phyloP scores from a whole-genome alignment of 2,329 filamentous ascomycete genomes.

The Fusarium sp. region DNA sequence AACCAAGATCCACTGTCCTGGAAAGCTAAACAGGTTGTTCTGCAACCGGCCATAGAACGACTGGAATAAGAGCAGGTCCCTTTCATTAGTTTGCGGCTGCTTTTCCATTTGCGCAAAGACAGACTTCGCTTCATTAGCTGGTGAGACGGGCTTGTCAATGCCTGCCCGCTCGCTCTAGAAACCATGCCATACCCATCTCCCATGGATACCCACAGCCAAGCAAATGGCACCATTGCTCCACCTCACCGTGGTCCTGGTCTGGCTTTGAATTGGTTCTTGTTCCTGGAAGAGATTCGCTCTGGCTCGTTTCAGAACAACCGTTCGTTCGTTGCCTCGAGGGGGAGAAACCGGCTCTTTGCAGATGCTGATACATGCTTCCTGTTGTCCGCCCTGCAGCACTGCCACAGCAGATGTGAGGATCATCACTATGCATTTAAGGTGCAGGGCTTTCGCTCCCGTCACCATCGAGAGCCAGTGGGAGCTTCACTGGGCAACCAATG shows the following conservation, averaged over 20 bases:
- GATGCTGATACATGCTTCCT: conserved; percentile 9
- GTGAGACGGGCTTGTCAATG: conserved; percentile 33
- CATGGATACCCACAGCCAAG: conserved; percentile 37
- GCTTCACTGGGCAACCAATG: conserved; percentile 16
- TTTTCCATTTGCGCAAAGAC: conserved; percentile 28
- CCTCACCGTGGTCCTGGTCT: conserved; percentile 42
- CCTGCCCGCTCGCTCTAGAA: conserved; percentile 17
- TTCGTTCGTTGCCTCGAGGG: not conserved
- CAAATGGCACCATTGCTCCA: conserved; percentile 46
- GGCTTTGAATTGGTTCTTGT: conserved; percentile 30
- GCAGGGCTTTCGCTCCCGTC: not conserved
- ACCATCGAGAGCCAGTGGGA: conserved; percentile 9
- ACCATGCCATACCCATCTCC: conserved; percentile 26
- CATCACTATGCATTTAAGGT: conserved; percentile 9
- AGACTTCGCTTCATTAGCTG: conserved; percentile 26
- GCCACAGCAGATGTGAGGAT: conserved; percentile 15
- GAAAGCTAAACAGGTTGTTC: conserved; percentile 38
- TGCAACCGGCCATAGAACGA: conserved; percentile 32
- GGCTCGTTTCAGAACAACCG: conserved; percentile 21
- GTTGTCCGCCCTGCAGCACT: conserved; percentile 14
- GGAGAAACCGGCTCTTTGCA: not conserved
- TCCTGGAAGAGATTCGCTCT: conserved; percentile 26
- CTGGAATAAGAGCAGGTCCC: conserved; percentile 1
- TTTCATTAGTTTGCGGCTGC: conserved; percentile 28
- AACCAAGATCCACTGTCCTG: conserved; percentile 31